Evolutionary conservation across 768 basidiomycete genomes (phyloP).

Genomic region (Amanita rubescens): DNA sequence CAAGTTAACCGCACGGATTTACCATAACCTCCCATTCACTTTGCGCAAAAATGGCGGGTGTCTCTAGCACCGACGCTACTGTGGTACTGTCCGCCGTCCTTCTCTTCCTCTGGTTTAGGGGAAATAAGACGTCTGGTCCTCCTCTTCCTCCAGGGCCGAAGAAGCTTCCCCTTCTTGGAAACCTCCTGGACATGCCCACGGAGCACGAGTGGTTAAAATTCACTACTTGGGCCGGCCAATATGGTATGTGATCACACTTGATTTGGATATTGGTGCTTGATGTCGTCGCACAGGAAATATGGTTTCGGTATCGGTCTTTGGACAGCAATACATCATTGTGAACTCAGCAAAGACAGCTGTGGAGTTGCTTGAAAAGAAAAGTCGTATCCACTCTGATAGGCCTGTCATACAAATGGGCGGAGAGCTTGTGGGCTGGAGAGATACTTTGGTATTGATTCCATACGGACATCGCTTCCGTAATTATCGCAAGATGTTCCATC

Average conservation of each 20-base stretch:
- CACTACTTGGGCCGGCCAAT: conserved; percentile 34
- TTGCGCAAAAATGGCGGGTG: too few relatives aligned
- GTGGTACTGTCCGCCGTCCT: not conserved
- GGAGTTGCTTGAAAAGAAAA: conserved; percentile 47
- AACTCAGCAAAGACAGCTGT: conserved; percentile 32
- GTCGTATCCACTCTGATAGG: conserved; percentile 48
- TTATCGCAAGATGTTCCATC: conserved; percentile 34
- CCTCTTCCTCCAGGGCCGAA: conserved; percentile 34
- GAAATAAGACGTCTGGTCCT: conserved; percentile 11
- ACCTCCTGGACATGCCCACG: conserved; percentile 35
- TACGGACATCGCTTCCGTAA: conserved; percentile 34
- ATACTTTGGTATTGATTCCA: conserved; percentile 26
- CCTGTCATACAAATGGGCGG: conserved; percentile 36
- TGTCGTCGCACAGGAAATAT: not conserved
- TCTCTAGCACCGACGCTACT: not conserved
- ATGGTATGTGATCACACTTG: conserved; percentile 17
- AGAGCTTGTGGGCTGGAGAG: conserved; percentile 35
- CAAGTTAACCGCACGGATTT: too few relatives aligned
- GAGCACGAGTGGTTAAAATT: conserved; percentile 36
- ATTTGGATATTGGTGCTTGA: not conserved
- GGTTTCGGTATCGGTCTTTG: conserved; percentile 2
- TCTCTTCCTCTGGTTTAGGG: not conserved
- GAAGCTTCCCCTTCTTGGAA: conserved; percentile 36
- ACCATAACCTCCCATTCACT: too few relatives aligned
- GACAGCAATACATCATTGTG: conserved; percentile 29